Base-by-base conservation (phyloP, 805 yeast species). In the Zygosaccharomyces pseudorouxii region DNA sequence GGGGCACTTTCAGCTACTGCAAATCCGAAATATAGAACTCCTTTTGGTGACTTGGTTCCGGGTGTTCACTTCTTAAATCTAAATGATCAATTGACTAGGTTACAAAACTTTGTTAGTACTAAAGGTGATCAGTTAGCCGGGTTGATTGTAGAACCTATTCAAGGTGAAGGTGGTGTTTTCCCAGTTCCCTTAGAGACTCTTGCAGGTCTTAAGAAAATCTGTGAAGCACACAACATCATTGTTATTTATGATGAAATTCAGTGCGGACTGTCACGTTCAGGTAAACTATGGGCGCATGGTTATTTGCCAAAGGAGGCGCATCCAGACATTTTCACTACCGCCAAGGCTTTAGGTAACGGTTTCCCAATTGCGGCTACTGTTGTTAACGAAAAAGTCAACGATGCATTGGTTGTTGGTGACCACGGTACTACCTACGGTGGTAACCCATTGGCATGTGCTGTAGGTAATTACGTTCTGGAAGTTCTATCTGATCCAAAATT, bases 361-460 rank as follows among this genome's bases (percentile, higher is more conserved):
- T 88, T 80, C 74, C 99, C 99, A 28, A 84, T 93, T 57, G 96
- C 95, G 47, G 99, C 97, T 4, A 86, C 96, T 2, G 78, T 93
- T 78, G 81, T 92, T 49, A 80, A 87, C 47, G 93, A 88, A 55
- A 76, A 79, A 43, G 85, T 93, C 22, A 95, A 89, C 62, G 67
- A 73, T 9, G 79, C 74, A 1, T 71, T 93, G 56, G 75, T 80
- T 49, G 92, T 88, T 19, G 99, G 99, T 49, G 99, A 93, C 64
- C 99, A 92, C 65, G 99, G 99, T 48, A 92, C 98, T 2, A 92
- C 99, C 0, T 92, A 85, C 64, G 98, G 99, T 54, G 99, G 99
- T 48, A 93, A 93, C 67, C 98, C 98, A 47, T 72, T 93, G 54
- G 98, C 89, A 4, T 76, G 92, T 30, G 80, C 90, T 53, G 79